These are phyloP conservation scores for Termitomyces sp. DNA, from an alignment of 768 basidiomycete genomes.

Conservation along the genomic window DNA sequence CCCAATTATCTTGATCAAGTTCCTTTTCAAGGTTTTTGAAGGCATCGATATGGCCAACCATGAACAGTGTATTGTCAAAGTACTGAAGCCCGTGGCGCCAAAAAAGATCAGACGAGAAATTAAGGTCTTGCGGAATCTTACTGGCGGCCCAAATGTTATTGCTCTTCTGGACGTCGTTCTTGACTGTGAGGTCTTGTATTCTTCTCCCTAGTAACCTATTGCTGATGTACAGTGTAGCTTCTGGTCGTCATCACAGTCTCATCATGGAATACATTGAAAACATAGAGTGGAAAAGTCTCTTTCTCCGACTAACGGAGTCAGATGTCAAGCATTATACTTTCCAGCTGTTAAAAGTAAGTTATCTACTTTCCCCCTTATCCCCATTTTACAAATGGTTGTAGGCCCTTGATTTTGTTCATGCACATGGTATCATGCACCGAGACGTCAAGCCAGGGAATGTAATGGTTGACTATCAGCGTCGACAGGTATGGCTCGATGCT, in stretches of 20 bases:
- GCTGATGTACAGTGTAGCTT: slow-evolving; percentile 23
- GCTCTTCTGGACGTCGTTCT: slow-evolving; percentile 64
- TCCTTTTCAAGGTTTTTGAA: slow-evolving; percentile 47
- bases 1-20: neutral
- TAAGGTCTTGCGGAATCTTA: slow-evolving; percentile 67
- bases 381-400: neutral
- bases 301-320: slow-evolving; percentile 53
- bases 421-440: slow-evolving; percentile 70
- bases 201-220: neutral
- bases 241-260: slow-evolving; percentile 58
- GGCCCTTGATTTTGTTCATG: slow-evolving; percentile 71
- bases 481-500: slow-evolving; percentile 39
- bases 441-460: slow-evolving; percentile 51
- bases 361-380: neutral
- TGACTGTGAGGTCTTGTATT: slow-evolving; percentile 34
- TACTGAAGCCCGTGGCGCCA: slow-evolving; percentile 68
- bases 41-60: slow-evolving; percentile 53
- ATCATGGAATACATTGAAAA: slow-evolving; percentile 70
- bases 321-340: slow-evolving; percentile 69
- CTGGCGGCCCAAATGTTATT: slow-evolving; percentile 70
- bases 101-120: slow-evolving; percentile 76
- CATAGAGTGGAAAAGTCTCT: slow-evolving; percentile 61
- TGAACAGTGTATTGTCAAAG: slow-evolving; percentile 63
- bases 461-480: slow-evolving; percentile 66
- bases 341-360: slow-evolving; percentile 52